A percentile compares a stretch with the other conserved stretches of the same genome.
phyloP scores from a whole-genome alignment of 2,329 filamentous ascomycete genomes.

The Fusarium sp. region DNA sequence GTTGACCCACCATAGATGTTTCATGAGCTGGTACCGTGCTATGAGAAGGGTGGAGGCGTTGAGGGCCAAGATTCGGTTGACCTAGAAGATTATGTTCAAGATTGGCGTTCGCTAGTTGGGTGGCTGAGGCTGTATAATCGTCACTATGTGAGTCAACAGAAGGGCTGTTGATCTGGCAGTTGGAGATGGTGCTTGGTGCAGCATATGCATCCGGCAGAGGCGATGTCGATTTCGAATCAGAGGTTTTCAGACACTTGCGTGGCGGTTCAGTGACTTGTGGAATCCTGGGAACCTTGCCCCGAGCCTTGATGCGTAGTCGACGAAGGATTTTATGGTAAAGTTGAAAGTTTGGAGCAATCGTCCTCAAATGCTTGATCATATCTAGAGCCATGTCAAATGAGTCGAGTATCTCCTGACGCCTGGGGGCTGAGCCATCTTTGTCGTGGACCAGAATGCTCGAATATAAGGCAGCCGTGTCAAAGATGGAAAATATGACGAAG shows the following conservation, averaged over 20 bases:
- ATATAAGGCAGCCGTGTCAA: background rate
- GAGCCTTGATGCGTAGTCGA: background rate
- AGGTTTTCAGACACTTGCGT: background rate
- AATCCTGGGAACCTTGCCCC: accelerated
- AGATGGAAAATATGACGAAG: background rate
- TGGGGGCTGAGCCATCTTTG: background rate
- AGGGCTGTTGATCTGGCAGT: background rate
- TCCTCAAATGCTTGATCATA: background rate
- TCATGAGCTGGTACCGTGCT: background rate
- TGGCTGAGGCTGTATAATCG: background rate
- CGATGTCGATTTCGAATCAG: background rate
- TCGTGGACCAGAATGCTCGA: background rate
- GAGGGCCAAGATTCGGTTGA: background rate
- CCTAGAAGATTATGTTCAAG: background rate
- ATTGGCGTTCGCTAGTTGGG: background rate
- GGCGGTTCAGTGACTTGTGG: background rate
- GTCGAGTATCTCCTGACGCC: background rate
- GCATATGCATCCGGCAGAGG: background rate
- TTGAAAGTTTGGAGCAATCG: background rate
- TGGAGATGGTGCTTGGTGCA: background rate
- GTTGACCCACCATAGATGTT: background rate
- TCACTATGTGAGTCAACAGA: background rate
- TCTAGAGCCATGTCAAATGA: background rate
- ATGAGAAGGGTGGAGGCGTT: background rate
- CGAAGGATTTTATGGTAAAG: background rate